Conservation (phyloP, 768 basidiomycete genomes). For the Cystobasidium ongulense region DNA sequence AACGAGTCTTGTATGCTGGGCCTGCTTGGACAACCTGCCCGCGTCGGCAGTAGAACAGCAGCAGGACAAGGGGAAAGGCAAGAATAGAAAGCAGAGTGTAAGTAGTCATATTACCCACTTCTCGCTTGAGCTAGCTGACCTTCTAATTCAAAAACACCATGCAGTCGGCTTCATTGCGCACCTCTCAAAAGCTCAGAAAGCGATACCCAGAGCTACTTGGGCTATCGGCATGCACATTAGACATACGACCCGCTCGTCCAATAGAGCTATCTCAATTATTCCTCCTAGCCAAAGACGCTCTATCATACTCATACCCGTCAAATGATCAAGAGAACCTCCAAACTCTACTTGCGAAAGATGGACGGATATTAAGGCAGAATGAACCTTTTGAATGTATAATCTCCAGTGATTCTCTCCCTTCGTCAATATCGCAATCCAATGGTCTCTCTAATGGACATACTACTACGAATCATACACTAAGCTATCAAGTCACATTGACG, state of each 20-base stretch:
- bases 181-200: not conserved
- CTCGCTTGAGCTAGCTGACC: not conserved
- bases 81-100: not conserved
- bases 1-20: not conserved
- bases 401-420: not conserved
- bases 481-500: constrained; percentile 53
- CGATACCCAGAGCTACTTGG: constrained; percentile 6
- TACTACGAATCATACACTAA: not conserved
- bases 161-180: not conserved
- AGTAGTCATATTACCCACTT: not conserved
- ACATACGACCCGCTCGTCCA: not conserved
- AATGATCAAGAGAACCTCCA: not conserved
- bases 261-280: constrained; percentile 14
- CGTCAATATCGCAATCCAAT: too few relatives aligned
- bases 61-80: not conserved
- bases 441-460: not conserved
- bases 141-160: not conserved
- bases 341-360: not conserved
- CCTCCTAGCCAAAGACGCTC: not conserved
- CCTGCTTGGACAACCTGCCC: constrained; percentile 1
- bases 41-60: not conserved
- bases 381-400: not conserved
- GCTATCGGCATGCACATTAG: not conserved
- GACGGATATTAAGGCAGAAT: constrained; percentile 1
- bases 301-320: not conserved